Base-by-base conservation (phyloP, 169 alveolate genomes). In the Eimeria necatrix region DNA sequence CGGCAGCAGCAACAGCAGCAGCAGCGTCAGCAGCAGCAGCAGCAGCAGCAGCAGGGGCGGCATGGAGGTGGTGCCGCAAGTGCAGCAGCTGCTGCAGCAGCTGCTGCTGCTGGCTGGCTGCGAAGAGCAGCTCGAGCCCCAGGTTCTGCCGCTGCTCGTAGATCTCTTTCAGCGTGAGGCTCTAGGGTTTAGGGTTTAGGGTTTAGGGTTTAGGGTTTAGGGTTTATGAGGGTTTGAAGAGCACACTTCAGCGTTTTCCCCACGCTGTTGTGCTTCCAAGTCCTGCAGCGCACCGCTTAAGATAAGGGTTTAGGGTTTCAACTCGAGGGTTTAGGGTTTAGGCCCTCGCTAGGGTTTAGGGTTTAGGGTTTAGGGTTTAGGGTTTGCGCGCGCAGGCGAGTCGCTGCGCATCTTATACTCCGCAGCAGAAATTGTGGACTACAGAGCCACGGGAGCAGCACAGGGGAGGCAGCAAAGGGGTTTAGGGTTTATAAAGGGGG, bases 11-110 rank as follows among this genome's bases (percentile, higher is more conserved):
- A 8, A 56, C 64, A 56, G 64, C 14, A 8, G 8, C 64, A 56
- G 20, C 64, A 8, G 8, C 64, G 64, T 56, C 64, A 56, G 64
- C 64, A 14, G 41, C 76, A 9, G 76, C 26, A 64, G 76, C 76
- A 14, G 76, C 76, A n/a, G 5, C 41, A n/a, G 20, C 76, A 64
- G 76, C 26, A 9, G 76, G 76, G 26, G 14, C 9, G 76, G 76
- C 76, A 24, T 64, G 9, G 76, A 64, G 76, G 76, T 64, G 41
- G 76, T 64, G 5, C 76, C 76, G 76, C 76, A 64, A 20, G 76
- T 64, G 76, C 76, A 64, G 76, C 76, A 64, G 76, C 76, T 64
- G 41, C 26, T 64, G 76, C 76, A 64, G 26, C 76, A 64, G 76
- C 26, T 64, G 76, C 76, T 64, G 14, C 26, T 64, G 76, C 76